Conservation (phyloP, 352 stramenopile species). For the Phytophthora sansomeana region DNA sequence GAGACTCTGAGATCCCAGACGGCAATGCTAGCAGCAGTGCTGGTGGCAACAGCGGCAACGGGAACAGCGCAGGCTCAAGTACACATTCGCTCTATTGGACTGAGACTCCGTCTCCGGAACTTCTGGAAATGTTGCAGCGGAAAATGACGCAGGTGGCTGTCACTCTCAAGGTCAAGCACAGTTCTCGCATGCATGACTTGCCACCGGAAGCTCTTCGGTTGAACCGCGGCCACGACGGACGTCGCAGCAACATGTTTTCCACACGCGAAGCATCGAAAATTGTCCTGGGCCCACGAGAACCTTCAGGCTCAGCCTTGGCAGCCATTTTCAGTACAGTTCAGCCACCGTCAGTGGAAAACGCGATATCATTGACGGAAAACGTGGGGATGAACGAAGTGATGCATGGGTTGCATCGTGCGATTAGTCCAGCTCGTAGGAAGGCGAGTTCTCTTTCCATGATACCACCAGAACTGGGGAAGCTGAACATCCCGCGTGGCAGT, state of each 20-base stretch:
- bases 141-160: conserved; percentile 75
- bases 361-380: conserved; percentile 56
- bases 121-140: conserved; percentile 69
- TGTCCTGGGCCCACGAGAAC: conserved; percentile 59
- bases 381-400: conserved; percentile 43
- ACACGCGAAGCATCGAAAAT: conserved; percentile 64
- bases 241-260: conserved; percentile 65
- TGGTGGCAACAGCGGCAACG: neutral
- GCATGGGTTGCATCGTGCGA: conserved; percentile 39
- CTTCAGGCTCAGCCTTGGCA: conserved; percentile 51
- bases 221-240: conserved; percentile 26
- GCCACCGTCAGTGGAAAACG: conserved; percentile 57
- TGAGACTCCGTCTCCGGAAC: conserved; percentile 52
- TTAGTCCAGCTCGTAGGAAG: conserved; percentile 27
- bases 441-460: conserved; percentile 18
- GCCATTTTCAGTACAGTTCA: conserved; percentile 61
- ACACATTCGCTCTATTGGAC: conserved; percentile 48
- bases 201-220: conserved; percentile 35
- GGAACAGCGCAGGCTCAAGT: conserved; percentile 1
- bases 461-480: conserved; percentile 18
- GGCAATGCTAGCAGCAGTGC: neutral
- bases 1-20: conserved; percentile 13
- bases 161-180: conserved; percentile 63
- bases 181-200: conserved; percentile 34
- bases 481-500: conserved; percentile 3